Base-by-base conservation (phyloP, 2,329 filamentous ascomycete genomes). In the Karstenula rhodostoma region DNA sequence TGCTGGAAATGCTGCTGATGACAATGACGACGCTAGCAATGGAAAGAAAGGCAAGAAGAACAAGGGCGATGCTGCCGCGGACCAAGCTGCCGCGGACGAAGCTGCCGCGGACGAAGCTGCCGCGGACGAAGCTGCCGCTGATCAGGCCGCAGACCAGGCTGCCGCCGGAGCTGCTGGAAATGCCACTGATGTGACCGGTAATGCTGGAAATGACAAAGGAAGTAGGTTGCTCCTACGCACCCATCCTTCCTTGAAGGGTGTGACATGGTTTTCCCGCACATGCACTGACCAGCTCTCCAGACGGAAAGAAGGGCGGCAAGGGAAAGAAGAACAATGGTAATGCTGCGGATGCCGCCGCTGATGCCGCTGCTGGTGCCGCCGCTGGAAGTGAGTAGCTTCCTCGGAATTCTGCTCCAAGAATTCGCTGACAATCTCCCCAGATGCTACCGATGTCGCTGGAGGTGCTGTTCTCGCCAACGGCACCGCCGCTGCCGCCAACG, bases 371-470 rank as follows among this genome's bases (percentile, higher is more conserved):
- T n/a, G n/a, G n/a, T n/a, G n/a, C n/a, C n/a, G n/a, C n/a, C n/a
- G n/a, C n/a, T n/a, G n/a, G n/a, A n/a, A 59, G 55, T 55, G 48
- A 42, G 58, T 42, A 3, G 6, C 33, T 19, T 42, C 49, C n/a
- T n/a, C 35, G 12, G n/a, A 27, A 37, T 22, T 19, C 7, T 33
- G 22, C 12, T 19, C n/a, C 19, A 9, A 8, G 29, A 22, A 22
- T 22, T 32, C 12, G 19, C 43, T 46, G 37, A 59, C 62, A 55
- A 56, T 53, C 35, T 23, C 19, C 10, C 43, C n/a, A 62, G 66
- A 65, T 29, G 58, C 55, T 27, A 61, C 66, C 27, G 64, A 25
- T 23, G 51, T 49, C 23, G 62, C 56, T 19, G 60, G 25, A 17
- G 65, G 57, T 29, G 61, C 55, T 25, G 58, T 59, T 33, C 57